These are phyloP conservation scores for Teunomyces cretensis DNA, from an alignment of 805 yeast species.

Conservation along the genomic window DNA sequence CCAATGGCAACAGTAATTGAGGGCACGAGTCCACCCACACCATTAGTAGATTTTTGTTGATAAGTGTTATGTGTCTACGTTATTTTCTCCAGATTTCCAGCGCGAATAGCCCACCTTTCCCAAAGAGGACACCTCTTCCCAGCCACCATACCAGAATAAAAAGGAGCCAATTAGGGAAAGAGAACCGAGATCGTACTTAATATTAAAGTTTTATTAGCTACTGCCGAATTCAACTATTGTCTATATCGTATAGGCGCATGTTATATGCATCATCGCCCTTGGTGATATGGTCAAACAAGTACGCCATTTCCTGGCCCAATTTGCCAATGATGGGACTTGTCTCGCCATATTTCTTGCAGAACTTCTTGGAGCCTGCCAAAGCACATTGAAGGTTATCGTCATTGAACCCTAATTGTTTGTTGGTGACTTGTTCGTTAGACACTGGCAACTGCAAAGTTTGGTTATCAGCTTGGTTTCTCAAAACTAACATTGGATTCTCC, in stretches of 20 bases:
- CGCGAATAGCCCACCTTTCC: background rate
- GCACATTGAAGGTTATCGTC: slow-evolving; percentile 17
- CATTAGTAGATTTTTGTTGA: slow-evolving; percentile 17
- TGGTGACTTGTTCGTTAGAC: background rate
- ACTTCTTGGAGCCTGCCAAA: slow-evolving; percentile 10
- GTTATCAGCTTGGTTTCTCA: background rate
- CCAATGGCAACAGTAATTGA: slow-evolving; percentile 26
- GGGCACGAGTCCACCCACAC: slow-evolving; percentile 38
- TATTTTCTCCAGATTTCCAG: background rate
- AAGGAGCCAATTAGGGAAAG: no score
- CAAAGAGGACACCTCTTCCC: no score
- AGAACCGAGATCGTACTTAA: no score
- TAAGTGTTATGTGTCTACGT: background rate
- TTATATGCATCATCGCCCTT: background rate
- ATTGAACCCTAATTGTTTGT: slow-evolving; percentile 19
- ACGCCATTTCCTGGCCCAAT: slow-evolving; percentile 1
- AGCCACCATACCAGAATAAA: no score
- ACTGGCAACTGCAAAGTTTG: background rate
- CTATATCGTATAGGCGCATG: background rate
- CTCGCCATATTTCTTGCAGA: slow-evolving; percentile 12
- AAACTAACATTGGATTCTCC: slow-evolving; percentile 6
- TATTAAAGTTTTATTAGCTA: no score
- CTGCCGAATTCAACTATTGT: no score
- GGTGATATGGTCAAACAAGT: slow-evolving; percentile 4
- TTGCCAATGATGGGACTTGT: slow-evolving; percentile 2